phyloP scores from a whole-genome alignment of 495 filamentous ascomycete species.

The Xylaria sp. region DNA sequence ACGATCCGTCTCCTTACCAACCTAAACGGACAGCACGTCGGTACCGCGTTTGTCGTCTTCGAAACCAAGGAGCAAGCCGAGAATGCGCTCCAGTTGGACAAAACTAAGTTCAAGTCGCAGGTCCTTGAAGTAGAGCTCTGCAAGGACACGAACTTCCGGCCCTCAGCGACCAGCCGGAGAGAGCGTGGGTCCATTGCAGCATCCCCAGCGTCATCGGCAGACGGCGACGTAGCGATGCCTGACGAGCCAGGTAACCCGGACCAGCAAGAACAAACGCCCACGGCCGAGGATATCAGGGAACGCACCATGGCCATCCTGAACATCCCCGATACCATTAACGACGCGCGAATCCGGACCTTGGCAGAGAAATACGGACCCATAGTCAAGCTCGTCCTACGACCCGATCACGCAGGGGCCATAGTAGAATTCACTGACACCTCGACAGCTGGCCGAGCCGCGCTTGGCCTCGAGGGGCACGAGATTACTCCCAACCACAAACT shows the following conservation, averaged over 20 bases:
- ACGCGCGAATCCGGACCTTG: constrained; percentile 68
- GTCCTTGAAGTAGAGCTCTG: constrained; percentile 73
- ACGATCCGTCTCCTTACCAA: constrained; percentile 68
- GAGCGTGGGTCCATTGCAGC: constrained; percentile 35
- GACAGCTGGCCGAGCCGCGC: constrained; percentile 73
- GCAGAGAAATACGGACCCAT: constrained; percentile 69
- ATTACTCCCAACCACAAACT: constrained; percentile 70
- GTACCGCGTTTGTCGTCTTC: constrained; percentile 80
- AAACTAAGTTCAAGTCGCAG: constrained; percentile 71
- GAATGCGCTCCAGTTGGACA: constrained; percentile 71
- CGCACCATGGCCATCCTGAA: constrained; percentile 70
- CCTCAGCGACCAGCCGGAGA: constrained; percentile 45
- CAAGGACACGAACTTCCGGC: constrained; percentile 51
- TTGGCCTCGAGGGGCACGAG: constrained; percentile 76
- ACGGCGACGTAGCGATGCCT: constrained; percentile 41
- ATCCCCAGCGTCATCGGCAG: constrained; percentile 44
- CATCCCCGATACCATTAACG: constrained; percentile 75
- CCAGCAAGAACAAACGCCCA: constrained; percentile 33
- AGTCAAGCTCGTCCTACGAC: constrained; percentile 72
- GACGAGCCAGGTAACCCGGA: constrained; percentile 32
- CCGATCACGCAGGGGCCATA: constrained; percentile 84
- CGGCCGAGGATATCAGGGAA: constrained; percentile 47
- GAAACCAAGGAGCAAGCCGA: constrained; percentile 74
- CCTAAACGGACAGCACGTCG: constrained; percentile 69
- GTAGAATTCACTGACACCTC: constrained; percentile 78